Evolutionary conservation across 2,329 filamentous ascomycete genomes (phyloP).

Genomic region (Fusarium floridanum): DNA sequence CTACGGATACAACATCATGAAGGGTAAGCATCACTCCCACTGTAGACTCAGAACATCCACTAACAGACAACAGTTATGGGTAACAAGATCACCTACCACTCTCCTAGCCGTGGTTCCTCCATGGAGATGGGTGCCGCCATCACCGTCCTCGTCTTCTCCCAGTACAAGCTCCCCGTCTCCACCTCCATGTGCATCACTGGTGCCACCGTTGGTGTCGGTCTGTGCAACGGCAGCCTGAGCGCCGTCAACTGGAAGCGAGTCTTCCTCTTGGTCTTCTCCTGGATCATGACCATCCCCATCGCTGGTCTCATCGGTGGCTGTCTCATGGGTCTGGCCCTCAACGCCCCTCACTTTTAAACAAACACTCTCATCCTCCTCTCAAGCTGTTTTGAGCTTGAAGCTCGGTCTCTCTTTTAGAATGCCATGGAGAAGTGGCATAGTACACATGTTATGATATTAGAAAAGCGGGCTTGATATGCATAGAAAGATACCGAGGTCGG

Average conservation of each 20-base stretch:
- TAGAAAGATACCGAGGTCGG: constrained; percentile 25
- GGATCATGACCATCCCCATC: constrained; percentile 62
- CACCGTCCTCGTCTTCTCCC: constrained; percentile 81
- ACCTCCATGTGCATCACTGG: constrained; percentile 86
- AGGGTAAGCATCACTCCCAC: constrained; percentile 62
- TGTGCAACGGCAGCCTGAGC: constrained; percentile 79
- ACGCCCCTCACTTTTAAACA: constrained; percentile 54
- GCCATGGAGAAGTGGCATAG: background rate
- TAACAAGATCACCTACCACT: constrained; percentile 83
- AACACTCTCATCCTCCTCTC: background rate
- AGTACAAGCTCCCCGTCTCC: constrained; percentile 80
- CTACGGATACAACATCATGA: constrained; percentile 89
- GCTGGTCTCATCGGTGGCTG: constrained; percentile 57
- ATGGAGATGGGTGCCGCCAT: constrained; percentile 87
- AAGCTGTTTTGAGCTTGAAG: constrained; percentile 13
- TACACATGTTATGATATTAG: constrained; percentile 19
- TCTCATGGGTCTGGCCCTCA: constrained; percentile 57
- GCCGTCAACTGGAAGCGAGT: constrained; percentile 84
- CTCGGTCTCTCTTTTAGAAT: constrained; percentile 19
- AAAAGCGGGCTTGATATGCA: constrained; percentile 16
- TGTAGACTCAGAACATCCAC: background rate
- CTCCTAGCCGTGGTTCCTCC: constrained; percentile 68
- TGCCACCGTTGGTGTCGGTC: constrained; percentile 81
- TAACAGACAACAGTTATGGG: constrained; percentile 72
- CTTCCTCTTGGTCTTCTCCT: constrained; percentile 74